These are phyloP conservation scores for Debaryomyces subglobosus DNA, from an alignment of 1,139 yeast species.

Conservation along the genomic window DNA sequence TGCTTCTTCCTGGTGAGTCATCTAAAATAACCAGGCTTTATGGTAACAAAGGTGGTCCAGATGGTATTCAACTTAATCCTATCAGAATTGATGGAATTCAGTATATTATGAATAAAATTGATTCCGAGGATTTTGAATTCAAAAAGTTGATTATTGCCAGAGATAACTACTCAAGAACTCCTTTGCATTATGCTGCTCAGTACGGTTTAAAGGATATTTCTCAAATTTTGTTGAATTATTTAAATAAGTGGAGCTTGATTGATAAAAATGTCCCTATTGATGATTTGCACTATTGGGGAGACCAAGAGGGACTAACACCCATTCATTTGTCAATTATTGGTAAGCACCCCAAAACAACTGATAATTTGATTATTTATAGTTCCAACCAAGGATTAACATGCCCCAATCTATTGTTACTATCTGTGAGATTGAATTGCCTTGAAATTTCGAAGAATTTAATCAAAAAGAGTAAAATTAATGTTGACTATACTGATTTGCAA, in stretches of 20 bases:
- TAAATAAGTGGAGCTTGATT: constrained; percentile 33
- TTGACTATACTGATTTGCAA: constrained; percentile 64
- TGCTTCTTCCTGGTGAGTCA: constrained; percentile 41
- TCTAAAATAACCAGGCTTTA: constrained; percentile 33
- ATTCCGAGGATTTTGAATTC: constrained; percentile 22
- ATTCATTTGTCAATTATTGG: constrained; percentile 83
- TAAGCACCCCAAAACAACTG: constrained; percentile 77
- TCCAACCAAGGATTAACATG: constrained; percentile 38
- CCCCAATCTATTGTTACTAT: constrained; percentile 62
- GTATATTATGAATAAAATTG: constrained; percentile 50
- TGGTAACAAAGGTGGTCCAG: constrained; percentile 55
- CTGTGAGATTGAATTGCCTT: constrained; percentile 69
- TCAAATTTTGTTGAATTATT: constrained; percentile 54
- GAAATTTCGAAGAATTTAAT: constrained; percentile 59
- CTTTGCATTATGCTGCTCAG: constrained; percentile 88
- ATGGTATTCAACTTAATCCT: constrained; percentile 47
- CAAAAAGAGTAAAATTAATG: constrained; percentile 59
- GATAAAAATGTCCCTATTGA: constrained; percentile 56
- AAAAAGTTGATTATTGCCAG: constrained; percentile 61
- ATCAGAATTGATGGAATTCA: constrained; percentile 31
- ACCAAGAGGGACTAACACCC: constrained; percentile 81
- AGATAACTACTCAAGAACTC: constrained; percentile 81
- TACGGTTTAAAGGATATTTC: constrained; percentile 76
- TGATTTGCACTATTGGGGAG: constrained; percentile 70
- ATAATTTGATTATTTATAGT: constrained; percentile 56